Evolutionary conservation across 108 stramenopile genomes (phyloP).

Genomic region (Conticribra guillardii): DNA sequence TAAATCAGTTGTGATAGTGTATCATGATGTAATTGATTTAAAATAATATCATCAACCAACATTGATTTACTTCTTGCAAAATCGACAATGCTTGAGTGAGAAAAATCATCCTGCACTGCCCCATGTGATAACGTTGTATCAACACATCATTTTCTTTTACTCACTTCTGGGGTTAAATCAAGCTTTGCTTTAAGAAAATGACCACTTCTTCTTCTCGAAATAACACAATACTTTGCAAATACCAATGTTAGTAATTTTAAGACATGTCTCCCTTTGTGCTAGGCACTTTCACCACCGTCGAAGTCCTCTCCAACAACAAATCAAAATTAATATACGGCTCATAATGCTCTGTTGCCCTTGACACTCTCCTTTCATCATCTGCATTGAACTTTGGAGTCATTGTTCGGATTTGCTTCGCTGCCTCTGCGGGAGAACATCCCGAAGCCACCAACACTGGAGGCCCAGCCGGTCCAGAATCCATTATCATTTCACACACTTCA

Average conservation of each 20-base stretch:
- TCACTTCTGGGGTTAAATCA: too few species aligned
- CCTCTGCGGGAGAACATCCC: constrained; percentile 63
- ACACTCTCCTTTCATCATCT: constrained; percentile 71
- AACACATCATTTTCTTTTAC: too few species aligned
- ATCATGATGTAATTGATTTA: too few species aligned
- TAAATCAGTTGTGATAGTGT: too few species aligned
- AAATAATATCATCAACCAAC: too few species aligned
- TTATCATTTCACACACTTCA: constrained; percentile 65
- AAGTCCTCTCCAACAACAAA: constrained; percentile 59
- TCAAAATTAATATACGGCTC: constrained; percentile 92
- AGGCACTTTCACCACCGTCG: constrained; percentile 2
- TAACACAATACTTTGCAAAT: neutral
- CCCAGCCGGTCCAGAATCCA: constrained; percentile 45
- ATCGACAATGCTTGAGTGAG: too few species aligned
- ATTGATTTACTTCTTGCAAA: too few species aligned
- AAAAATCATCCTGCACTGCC: too few species aligned
- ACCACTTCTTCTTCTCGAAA: neutral
- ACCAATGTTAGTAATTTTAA: neutral
- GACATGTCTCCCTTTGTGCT: neutral
- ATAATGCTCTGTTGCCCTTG: constrained; percentile 79
- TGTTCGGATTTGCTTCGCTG: constrained; percentile 69
- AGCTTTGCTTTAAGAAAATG: too few species aligned
- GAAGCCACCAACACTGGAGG: constrained; percentile 52
- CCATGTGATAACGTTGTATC: too few species aligned
- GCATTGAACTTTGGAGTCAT: constrained; percentile 88